Conservation (phyloP, 2,329 filamentous ascomycete genomes). For the Coleophoma eucalyptorum region DNA sequence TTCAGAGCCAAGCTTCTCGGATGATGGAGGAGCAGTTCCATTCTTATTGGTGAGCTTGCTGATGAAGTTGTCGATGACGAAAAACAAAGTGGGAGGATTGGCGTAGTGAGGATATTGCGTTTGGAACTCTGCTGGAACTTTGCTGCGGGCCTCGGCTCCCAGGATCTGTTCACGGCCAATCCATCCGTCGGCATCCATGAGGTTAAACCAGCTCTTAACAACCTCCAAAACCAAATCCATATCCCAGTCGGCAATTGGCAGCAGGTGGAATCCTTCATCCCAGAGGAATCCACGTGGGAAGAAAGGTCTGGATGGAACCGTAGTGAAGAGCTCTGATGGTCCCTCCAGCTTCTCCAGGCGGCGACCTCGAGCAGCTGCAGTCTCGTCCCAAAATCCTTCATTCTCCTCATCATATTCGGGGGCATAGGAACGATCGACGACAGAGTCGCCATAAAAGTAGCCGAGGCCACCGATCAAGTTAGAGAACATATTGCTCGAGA, state of each 20-base stretch:
- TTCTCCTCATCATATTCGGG: slow-evolving; percentile 91
- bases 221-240: slow-evolving; percentile 83
- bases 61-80: slow-evolving; percentile 81
- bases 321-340: slow-evolving; percentile 85
- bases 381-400: slow-evolving; percentile 93
- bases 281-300: slow-evolving; percentile 96
- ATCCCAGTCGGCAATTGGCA: slow-evolving; percentile 92
- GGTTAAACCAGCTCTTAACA: slow-evolving; percentile 89
- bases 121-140: slow-evolving; percentile 90
- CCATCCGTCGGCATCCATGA: slow-evolving; percentile 97
- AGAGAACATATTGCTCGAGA: slow-evolving; percentile 88
- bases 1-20: slow-evolving; percentile 37
- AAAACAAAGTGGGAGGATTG: slow-evolving; percentile 92
- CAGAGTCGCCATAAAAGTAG: slow-evolving; percentile 85
- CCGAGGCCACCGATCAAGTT: slow-evolving; percentile 93
- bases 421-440: slow-evolving; percentile 90
- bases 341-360: slow-evolving; percentile 70
- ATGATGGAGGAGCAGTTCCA: slow-evolving; percentile 38
- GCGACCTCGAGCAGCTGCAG: slow-evolving; percentile 71
- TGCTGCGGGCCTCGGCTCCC: slow-evolving; percentile 85
- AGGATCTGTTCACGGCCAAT: slow-evolving; percentile 96
- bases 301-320: slow-evolving; percentile 88
- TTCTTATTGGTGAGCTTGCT: slow-evolving; percentile 64
- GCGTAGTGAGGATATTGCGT: slow-evolving; percentile 96
- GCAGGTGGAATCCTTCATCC: slow-evolving; percentile 95